Base-by-base conservation (phyloP, 371 early-diverging fungal genomes). In the Saksenaea vasiformis region DNA sequence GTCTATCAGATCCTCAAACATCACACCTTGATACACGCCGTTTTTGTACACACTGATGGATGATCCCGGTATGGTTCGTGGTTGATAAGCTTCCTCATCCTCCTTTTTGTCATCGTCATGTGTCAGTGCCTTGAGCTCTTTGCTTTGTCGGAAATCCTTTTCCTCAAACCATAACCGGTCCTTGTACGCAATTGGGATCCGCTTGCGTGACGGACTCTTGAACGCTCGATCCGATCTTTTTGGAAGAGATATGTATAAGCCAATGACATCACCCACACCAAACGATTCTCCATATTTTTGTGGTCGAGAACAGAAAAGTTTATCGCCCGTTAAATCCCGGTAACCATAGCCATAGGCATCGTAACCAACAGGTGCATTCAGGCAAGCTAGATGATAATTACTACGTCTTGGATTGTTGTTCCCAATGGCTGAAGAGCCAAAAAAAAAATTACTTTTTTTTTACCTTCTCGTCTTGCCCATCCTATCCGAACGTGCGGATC, bases 311-410 rank as follows among this genome's bases (percentile, higher is more conserved):
- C 83, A 81, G 66, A 85, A 86, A 28, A 90, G 66, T 37, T 79
- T 84, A 44, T 90, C 87, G 3, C 89, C 89, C 14, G 90, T 87
- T 34, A 77, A 72, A 59, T 90, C 90, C 1, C 90, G 83, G 54
- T 86, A 80, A 0, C 86, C 90, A 68, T 89, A 90, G 43, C 87
- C 80, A 63, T 87, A 89, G 19, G 77, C 87, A 66, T 90, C 90
- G 66, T 87, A 88, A 1, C 90, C 90, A 35, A 89, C 87, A 10
- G 90, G 90, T 1, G 87, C 87, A 65, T 88, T 85, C 15, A 86
- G 60, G 60, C 85, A 86, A 5, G 87, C 90, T 87, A 51, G n/a
- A n/a, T n/a, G n/a, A n/a, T n/a, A 34, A 55, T 47, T 31, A 31
- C 31, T 54, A 58, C 34, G 43, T 34, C n/a, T 15, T 24, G 35